A percentile compares a stretch with the other conserved stretches of the same genome.
Evolutionary conservation across 441 rosid genomes (phyloP).

Genomic region (Arabidopsis lyrata): DNA sequence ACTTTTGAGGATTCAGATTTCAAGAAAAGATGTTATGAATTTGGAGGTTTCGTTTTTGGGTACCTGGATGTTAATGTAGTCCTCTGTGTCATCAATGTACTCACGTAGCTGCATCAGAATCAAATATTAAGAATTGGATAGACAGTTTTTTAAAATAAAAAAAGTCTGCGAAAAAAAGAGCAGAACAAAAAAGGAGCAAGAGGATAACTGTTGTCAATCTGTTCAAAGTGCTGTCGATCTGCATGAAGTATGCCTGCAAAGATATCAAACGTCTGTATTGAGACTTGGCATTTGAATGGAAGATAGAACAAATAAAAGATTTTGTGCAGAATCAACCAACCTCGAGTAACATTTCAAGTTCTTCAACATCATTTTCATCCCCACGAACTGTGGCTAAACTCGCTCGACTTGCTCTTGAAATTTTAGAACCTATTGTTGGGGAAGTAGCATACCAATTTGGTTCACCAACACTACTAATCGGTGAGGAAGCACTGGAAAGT

Average conservation of each 20-base stretch:
- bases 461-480: constrained; percentile 73
- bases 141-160: not conserved
- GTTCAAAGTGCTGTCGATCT: constrained; percentile 91
- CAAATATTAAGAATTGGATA: constrained; percentile 17
- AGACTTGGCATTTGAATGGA: constrained; percentile 20
- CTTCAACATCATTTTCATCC: constrained; percentile 96
- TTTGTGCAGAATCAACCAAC: constrained; percentile 43
- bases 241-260: constrained; percentile 95
- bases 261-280: constrained; percentile 2
- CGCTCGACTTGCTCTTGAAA: constrained; percentile 91
- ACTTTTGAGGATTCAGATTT: not conserved
- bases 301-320: not conserved
- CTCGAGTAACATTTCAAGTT: constrained; percentile 99
- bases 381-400: constrained; percentile 76
- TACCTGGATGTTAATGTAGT: constrained; percentile 97
- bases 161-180: not conserved
- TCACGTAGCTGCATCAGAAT: constrained; percentile 77
- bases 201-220: constrained; percentile 72
- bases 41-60: not conserved
- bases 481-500: constrained; percentile 68
- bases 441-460: constrained; percentile 78
- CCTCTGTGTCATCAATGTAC: constrained; percentile 97
- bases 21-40: constrained; percentile 13
- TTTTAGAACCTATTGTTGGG: constrained; percentile 86
- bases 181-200: not conserved